These are phyloP conservation scores for Achlya hypogyna DNA, from an alignment of 352 stramenopile genomes.

Conservation along the genomic window DNA sequence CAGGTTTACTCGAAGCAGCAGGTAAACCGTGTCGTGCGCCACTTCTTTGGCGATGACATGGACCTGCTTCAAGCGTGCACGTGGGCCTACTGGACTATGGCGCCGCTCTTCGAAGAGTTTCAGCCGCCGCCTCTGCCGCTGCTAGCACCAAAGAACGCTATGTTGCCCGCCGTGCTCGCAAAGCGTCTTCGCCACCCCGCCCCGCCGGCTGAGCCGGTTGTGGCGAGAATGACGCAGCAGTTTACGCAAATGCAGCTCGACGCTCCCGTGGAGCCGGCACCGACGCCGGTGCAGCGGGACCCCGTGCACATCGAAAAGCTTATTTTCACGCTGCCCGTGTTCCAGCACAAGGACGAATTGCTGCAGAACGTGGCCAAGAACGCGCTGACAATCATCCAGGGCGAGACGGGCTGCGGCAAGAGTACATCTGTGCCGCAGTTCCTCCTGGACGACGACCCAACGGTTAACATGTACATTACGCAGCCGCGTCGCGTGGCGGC, in stretches of 20 bases:
- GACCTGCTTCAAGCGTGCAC: not conserved
- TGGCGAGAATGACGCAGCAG: not conserved
- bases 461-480: constrained; percentile 92
- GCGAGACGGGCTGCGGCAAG: constrained; percentile 96
- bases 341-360: constrained; percentile 81
- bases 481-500: constrained; percentile 92
- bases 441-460: constrained; percentile 59
- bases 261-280: not conserved
- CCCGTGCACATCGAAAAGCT: constrained; percentile 22
- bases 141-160: not conserved
- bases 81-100: not conserved
- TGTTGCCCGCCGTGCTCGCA: not conserved
- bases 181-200: not conserved
- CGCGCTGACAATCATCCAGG: constrained; percentile 88
- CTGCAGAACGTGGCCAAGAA: constrained; percentile 68
- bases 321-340: constrained; percentile 80
- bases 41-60: not conserved
- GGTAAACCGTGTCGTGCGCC: not conserved
- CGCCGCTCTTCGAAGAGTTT: not conserved
- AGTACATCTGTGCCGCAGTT: constrained; percentile 91
- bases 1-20: constrained; percentile 3
- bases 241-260: not conserved
- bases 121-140: not conserved
- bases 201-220: not conserved
- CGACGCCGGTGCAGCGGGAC: not conserved